Evolutionary conservation across 306 rosid genomes (phyloP).

Genomic region (Cicer arietinum): DNA sequence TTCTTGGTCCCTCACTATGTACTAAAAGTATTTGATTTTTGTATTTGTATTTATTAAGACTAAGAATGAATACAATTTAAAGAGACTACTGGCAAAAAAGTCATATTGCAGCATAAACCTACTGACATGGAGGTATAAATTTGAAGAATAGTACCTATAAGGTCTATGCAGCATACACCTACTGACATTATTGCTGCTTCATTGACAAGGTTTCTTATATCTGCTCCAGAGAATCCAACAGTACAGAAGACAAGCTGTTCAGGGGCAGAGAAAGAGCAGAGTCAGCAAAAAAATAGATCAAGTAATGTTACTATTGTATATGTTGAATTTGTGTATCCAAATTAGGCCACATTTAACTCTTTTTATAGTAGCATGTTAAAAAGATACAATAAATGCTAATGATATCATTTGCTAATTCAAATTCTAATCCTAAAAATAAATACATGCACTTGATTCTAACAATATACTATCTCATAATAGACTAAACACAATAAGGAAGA

Average conservation of each 20-base stretch:
- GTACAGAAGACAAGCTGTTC: constrained; percentile 93
- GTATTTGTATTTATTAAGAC: no score
- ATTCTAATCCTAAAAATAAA: background rate
- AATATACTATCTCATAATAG: constrained; percentile 18
- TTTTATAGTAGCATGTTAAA: background rate
- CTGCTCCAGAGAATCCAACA: constrained; percentile 97
- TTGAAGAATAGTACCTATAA: constrained; percentile 21
- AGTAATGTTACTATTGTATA: constrained; percentile 15
- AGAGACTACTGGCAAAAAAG: no score
- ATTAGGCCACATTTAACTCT: background rate
- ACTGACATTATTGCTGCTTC: constrained; percentile 99
- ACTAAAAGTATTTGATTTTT: no score
- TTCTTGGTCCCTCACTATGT: no score
- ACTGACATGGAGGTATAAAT: constrained; percentile 54
- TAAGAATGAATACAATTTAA: no score
- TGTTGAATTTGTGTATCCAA: background rate
- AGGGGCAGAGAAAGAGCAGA: constrained; percentile 42
- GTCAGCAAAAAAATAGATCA: constrained; percentile 41
- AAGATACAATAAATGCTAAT: background rate
- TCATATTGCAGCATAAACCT: constrained; percentile 43
- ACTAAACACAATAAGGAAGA: background rate
- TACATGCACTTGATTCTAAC: background rate
- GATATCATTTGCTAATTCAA: background rate
- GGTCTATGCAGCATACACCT: constrained; percentile 45
- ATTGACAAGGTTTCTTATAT: constrained; percentile 90